Percentiles rank a stretch among this genome's conserved stretches.
Evolutionary conservation across 1,284 basidiomycete genomes (phyloP).

Genomic region (Retiboletus flavoniger): DNA sequence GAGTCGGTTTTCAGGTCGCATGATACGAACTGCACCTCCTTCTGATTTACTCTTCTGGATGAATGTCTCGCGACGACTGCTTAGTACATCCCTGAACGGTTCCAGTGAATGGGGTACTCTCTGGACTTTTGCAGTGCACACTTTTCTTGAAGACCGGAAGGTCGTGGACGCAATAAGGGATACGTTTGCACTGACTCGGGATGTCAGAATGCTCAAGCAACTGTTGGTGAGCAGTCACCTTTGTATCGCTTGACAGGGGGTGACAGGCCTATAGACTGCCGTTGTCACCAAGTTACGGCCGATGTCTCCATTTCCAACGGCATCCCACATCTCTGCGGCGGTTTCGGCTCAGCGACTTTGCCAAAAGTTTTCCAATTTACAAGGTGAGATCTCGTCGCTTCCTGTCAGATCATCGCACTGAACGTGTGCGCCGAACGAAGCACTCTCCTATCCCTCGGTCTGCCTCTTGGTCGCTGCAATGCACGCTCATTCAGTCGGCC

Average conservation of each 20-base stretch:
- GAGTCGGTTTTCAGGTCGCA: slow-evolving; percentile 90
- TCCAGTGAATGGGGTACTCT: slow-evolving; percentile 47
- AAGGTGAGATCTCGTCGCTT: slow-evolving; percentile 40
- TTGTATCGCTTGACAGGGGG: slow-evolving; percentile 22
- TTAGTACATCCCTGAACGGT: slow-evolving; percentile 38
- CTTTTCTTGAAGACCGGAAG: slow-evolving; percentile 49
- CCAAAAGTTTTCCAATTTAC: slow-evolving; percentile 47
- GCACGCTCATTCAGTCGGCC: slow-evolving; percentile 64
- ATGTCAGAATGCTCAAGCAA: slow-evolving; percentile 62
- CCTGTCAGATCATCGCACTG: neutral
- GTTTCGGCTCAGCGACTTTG: slow-evolving; percentile 54
- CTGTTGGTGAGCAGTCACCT: slow-evolving; percentile 56
- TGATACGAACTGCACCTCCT: slow-evolving; percentile 72
- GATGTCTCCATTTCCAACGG: slow-evolving; percentile 52
- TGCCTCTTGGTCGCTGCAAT: slow-evolving; percentile 71
- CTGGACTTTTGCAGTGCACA: slow-evolving; percentile 63
- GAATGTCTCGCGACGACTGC: slow-evolving; percentile 41
- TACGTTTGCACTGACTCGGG: slow-evolving; percentile 64
- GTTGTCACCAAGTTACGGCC: slow-evolving; percentile 48
- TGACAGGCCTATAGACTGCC: slow-evolving; percentile 46
- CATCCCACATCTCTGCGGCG: slow-evolving; percentile 41
- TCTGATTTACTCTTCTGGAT: slow-evolving; percentile 54
- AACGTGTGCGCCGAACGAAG: slow-evolving; percentile 37
- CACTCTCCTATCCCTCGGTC: slow-evolving; percentile 66
- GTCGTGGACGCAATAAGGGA: slow-evolving; percentile 52